Conservation (phyloP, 306 rosid genomes). For the Quercus rubra region DNA sequence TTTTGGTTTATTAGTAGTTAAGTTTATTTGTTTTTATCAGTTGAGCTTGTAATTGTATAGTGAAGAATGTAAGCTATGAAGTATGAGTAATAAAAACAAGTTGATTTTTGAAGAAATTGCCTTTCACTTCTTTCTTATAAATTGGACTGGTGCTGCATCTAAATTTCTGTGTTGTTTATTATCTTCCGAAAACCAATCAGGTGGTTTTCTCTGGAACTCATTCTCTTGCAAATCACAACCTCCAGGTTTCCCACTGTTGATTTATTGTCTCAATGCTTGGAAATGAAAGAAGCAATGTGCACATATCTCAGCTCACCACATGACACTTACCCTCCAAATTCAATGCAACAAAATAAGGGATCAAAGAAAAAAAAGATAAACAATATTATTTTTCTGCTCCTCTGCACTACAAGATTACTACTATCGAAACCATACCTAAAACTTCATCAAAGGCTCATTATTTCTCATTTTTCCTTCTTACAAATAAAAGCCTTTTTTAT, state of each 20-base stretch:
- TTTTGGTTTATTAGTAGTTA: too few relatives aligned
- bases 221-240: conserved; percentile 50
- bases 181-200: conserved; percentile 17
- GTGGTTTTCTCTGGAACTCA: conserved; percentile 41
- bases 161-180: too few relatives aligned
- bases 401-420: not conserved
- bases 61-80: too few relatives aligned
- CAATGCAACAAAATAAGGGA: conserved; percentile 20
- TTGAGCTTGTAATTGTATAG: too few relatives aligned
- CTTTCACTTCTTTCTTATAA: too few relatives aligned
- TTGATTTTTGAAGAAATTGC: too few relatives aligned
- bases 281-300: conserved; percentile 79
- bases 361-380: not conserved
- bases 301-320: conserved; percentile 69
- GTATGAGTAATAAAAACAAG: too few relatives aligned
- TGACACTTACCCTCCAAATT: conserved; percentile 48
- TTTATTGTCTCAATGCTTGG: conserved; percentile 34
- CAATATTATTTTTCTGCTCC: not conserved
- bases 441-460: not conserved
- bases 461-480: not conserved
- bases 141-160: too few relatives aligned
- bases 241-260: conserved; percentile 16
- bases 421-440: not conserved
- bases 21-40: too few relatives aligned
- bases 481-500: not conserved